These are phyloP conservation scores for Backusella morwellensis DNA, from an alignment of 192 early-diverging fungal genomes.

Conservation along the genomic window DNA sequence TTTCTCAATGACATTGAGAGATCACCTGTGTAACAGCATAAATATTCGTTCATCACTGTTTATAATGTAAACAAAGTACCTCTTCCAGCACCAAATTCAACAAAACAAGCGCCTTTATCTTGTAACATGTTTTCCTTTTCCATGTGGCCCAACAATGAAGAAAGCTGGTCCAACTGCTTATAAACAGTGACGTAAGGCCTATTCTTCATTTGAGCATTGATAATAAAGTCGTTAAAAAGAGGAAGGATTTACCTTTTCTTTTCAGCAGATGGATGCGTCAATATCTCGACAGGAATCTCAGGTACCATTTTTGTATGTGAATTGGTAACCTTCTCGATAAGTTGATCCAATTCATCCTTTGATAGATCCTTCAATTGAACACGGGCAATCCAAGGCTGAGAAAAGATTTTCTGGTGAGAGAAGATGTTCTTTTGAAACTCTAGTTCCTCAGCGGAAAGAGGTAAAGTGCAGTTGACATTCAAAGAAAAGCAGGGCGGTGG, in stretches of 20 bases:
- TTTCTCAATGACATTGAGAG: constrained; percentile 46
- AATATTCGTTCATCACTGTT: not conserved
- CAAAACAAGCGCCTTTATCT: constrained; percentile 52
- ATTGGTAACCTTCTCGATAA: constrained; percentile 24
- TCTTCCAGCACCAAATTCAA: constrained; percentile 82
- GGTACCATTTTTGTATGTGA: constrained; percentile 11
- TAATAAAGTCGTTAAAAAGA: too few relatives aligned
- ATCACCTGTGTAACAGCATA: constrained; percentile 29
- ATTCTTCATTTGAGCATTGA: not conserved
- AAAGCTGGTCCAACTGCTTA: constrained; percentile 57
- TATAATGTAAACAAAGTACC: constrained; percentile 37
- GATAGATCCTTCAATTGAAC: constrained; percentile 25
- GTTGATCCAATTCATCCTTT: constrained; percentile 17
- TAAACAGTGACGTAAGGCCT: constrained; percentile 39
- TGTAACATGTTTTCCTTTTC: constrained; percentile 54
- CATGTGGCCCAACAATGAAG: constrained; percentile 85
- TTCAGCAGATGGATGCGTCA: constrained; percentile 4
- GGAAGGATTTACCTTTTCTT: not conserved
- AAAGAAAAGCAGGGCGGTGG: constrained; percentile 24
- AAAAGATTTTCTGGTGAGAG: constrained; percentile 29
- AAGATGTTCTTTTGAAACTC: constrained; percentile 22
- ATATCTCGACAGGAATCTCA: constrained; percentile 11
- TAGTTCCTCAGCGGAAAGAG: constrained; percentile 32
- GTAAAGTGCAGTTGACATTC: constrained; percentile 44
- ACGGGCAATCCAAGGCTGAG: constrained; percentile 36